Evolutionary conservation across 306 rosid species (phyloP), one percentile per base, ranked within the genome.

Genomic region (Alnus glutinosa): DNA sequence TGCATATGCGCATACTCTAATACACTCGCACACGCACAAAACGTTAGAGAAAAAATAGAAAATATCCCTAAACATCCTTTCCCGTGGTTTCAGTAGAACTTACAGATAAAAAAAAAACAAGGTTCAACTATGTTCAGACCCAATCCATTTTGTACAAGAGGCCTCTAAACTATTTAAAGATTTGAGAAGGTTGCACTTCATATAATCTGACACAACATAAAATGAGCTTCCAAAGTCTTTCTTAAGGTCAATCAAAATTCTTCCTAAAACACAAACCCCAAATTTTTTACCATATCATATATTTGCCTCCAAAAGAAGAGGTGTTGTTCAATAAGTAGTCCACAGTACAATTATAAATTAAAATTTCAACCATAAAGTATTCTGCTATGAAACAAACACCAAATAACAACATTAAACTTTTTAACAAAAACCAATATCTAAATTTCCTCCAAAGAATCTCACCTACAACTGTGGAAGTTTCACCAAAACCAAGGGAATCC

Each of bases 401-500:
- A 67, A 18, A 67, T 42, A 67, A n/a, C 39, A 39, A 39, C 16
- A 42, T 19, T 67, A n/a, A 44, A 67, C 32, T 16, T 67, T 64
- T n/a, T 42, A 8, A 67, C 14, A 10, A 4, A 1, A 67, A 67
- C 51, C 23, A 67, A 55, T 8, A 39, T 13, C 73, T 54, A 32
- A 9, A 52, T 32, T 63, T 5, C 54, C 30, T n/a, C 67, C 70
- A 63, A 57, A 73, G 58, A 49, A 23, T 2, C 79, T 85, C 85
- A 91, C 99, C 92, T 62, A 95, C 3, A 34, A 95, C 85, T 34
- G 99, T 95, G 55, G 96, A 23, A 70, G 75, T 88, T 95, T 95
- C 99, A 73, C 99, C 89, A 11, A 90, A 87, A 75, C 99, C 99
- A 77, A 90, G 80, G 37, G 83, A 51, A 87, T 95, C 99, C 94